Conservation (phyloP, 345 rosid species). For the thale cress (Arabidopsis thaliana) region TAIR10.1 NC_003074.8:16387501-16388000, state of each 20-base stretch:
- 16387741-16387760: background rate
- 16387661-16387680: constrained; percentile 88
- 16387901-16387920: constrained; percentile 97
- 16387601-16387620: constrained; percentile 19
- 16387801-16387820: constrained; percentile 5
- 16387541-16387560: constrained; percentile 88
- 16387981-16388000: constrained; percentile 16
- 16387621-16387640: constrained; percentile 35
- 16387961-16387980: constrained; percentile 44
- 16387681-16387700: constrained; percentile 83
- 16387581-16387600: constrained; percentile 7
- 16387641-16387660: constrained; percentile 96
- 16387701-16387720: background rate
- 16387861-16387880: constrained; percentile 80
- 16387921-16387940: constrained; percentile 82
- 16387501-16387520: constrained; percentile 92
- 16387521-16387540: constrained; percentile 95
- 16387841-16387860: constrained; percentile 92
- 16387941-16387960: constrained; percentile 80
- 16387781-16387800: background rate
- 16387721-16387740: background rate
- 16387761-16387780: background rate
- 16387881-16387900: constrained; percentile 89
- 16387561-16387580: constrained; percentile 50
- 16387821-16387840: constrained; percentile 22